A percentile compares a stretch with the other conserved stretches of the same genome.
phyloP scores from a whole-genome alignment of 345 rosid genomes.

The Psidium friedrichsthalianum region DNA sequence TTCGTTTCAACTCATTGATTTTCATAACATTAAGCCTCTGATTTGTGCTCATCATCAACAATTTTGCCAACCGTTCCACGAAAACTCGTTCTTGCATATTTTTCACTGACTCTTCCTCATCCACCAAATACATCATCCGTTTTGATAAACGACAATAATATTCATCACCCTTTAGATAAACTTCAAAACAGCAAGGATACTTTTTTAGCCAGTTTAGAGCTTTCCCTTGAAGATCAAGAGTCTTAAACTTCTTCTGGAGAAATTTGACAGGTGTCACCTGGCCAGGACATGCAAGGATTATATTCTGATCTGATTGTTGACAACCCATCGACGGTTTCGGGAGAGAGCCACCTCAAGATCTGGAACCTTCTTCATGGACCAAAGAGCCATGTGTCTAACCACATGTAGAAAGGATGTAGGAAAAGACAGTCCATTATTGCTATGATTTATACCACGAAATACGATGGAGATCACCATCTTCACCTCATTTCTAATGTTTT shows the following conservation, averaged over 20 bases:
- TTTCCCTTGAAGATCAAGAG: slow-evolving; percentile 90
- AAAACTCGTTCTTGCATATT: slow-evolving; percentile 53
- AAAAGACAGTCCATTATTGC: background rate
- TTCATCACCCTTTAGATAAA: slow-evolving; percentile 51
- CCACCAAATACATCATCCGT: slow-evolving; percentile 59
- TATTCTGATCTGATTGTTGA: slow-evolving; percentile 79
- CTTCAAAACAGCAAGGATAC: slow-evolving; percentile 84
- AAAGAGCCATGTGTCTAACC: slow-evolving; percentile 57
- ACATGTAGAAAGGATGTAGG: slow-evolving; percentile 2
- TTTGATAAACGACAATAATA: slow-evolving; percentile 57
- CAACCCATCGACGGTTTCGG: slow-evolving; percentile 76
- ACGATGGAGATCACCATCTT: background rate
- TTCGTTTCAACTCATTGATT: slow-evolving; percentile 59
- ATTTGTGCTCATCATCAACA: slow-evolving; percentile 77
- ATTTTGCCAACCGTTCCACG: slow-evolving; percentile 47
- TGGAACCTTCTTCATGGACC: slow-evolving; percentile 86
- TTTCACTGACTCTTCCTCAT: slow-evolving; percentile 68
- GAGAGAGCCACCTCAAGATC: slow-evolving; percentile 82
- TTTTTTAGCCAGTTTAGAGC: slow-evolving; percentile 89
- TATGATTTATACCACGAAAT: background rate
- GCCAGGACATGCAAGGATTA: slow-evolving; percentile 61
- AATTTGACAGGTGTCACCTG: slow-evolving; percentile 42
- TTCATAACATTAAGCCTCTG: slow-evolving; percentile 67
- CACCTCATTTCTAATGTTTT: background rate
- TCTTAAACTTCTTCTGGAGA: slow-evolving; percentile 86